phyloP scores from a whole-genome alignment of 805 yeast genomes.

The Teunomyces stri region DNA sequence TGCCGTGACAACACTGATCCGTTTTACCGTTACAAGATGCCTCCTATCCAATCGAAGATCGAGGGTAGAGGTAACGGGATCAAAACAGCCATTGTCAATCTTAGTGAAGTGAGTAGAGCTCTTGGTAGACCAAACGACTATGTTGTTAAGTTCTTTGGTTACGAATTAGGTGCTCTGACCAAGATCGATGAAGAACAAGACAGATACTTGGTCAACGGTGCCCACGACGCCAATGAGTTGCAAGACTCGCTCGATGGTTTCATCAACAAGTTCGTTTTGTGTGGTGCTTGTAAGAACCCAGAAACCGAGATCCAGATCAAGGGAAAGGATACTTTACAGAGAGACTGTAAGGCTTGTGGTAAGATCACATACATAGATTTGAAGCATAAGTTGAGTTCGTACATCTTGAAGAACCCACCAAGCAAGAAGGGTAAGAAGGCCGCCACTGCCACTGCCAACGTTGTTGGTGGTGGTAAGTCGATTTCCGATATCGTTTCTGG shows the following conservation, averaged over 20 bases:
- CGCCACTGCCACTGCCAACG: constrained; percentile 84
- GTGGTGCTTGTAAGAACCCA: constrained; percentile 95
- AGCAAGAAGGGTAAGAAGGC: constrained; percentile 59
- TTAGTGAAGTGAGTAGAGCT: constrained; percentile 91
- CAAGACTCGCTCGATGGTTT: constrained; percentile 95
- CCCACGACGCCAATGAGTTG: constrained; percentile 82
- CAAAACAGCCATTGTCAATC: constrained; percentile 88
- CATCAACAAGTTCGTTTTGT: constrained; percentile 86
- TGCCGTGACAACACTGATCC: constrained; percentile 98
- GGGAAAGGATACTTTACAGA: constrained; percentile 69
- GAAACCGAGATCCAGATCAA: constrained; percentile 89
- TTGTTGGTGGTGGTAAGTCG: constrained; percentile 82
- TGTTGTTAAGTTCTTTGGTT: constrained; percentile 91
- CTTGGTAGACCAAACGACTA: constrained; percentile 90
- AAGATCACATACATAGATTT: constrained; percentile 79
- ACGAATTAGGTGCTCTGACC: constrained; percentile 96
- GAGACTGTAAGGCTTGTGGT: constrained; percentile 99
- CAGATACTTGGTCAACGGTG: constrained; percentile 91
- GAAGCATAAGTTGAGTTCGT: constrained; percentile 82
- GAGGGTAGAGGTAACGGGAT: constrained; percentile 99
- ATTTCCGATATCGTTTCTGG: constrained; percentile 73
- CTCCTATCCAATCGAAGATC: constrained; percentile 92
- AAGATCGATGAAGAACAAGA: constrained; percentile 75
- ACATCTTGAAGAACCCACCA: constrained; percentile 87
- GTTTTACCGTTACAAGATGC: constrained; percentile 99